phyloP scores from a whole-genome alignment of 192 early-diverging fungal genomes.

The Entophlyctis luteolus region DNA sequence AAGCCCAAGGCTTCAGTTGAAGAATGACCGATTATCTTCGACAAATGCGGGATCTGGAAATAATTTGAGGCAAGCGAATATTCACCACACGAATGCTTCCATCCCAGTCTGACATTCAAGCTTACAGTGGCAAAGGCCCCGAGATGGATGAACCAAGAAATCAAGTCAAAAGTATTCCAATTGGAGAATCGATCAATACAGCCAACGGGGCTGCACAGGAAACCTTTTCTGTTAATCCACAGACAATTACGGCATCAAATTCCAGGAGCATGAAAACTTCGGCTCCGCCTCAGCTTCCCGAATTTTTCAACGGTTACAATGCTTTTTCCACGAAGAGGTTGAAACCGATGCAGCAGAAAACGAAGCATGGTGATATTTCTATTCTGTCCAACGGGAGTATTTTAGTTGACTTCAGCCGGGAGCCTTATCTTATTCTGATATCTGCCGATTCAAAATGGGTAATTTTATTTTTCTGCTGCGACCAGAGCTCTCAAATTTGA shows the following conservation, averaged over 20 bases:
- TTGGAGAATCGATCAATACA: too few relatives aligned
- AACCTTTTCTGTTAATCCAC: too few relatives aligned
- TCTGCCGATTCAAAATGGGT: constrained; percentile 27
- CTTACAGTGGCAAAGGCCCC: too few relatives aligned
- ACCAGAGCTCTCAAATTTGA: not conserved
- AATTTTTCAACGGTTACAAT: not conserved
- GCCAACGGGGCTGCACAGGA: too few relatives aligned
- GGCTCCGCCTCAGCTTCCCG: not conserved
- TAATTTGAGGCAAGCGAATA: too few relatives aligned
- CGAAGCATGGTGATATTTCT: constrained; percentile 45
- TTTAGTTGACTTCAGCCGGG: constrained; percentile 43
- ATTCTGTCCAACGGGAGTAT: constrained; percentile 37
- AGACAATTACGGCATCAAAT: too few relatives aligned
- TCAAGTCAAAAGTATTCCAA: too few relatives aligned
- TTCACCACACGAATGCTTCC: too few relatives aligned
- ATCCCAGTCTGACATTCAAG: too few relatives aligned
- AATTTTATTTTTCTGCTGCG: not conserved
- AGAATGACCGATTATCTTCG: not conserved
- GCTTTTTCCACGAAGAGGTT: constrained; percentile 36
- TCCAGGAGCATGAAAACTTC: not conserved
- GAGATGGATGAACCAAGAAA: too few relatives aligned
- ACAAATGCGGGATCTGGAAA: too few relatives aligned
- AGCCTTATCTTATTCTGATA: constrained; percentile 39
- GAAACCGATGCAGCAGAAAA: constrained; percentile 46
- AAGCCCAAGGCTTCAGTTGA: not conserved